Conservation (phyloP, 305 asterid genomes). For the Solanum hybrid region DNA sequence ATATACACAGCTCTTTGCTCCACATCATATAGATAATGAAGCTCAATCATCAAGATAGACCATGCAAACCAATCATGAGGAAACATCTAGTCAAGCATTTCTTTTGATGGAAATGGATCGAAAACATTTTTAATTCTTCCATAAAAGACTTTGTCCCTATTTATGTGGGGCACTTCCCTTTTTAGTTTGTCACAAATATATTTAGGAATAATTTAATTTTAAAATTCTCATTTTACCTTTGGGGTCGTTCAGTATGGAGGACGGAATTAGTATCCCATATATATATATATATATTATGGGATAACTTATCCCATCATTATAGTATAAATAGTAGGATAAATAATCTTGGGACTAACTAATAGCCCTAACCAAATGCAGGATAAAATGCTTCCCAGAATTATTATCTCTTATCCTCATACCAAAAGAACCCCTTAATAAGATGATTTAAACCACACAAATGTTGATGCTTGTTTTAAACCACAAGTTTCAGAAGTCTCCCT, state of each 20-base stretch:
- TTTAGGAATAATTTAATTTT: not conserved
- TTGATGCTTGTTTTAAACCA: not conserved
- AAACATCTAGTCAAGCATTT: not conserved
- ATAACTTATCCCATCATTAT: not conserved
- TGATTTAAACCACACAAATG: not conserved
- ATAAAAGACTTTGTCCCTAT: not conserved
- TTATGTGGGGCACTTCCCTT: not conserved
- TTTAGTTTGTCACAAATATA: not conserved
- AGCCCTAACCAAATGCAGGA: not conserved
- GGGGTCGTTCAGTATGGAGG: not conserved
- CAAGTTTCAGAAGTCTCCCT: not conserved
- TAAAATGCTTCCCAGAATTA: not conserved
- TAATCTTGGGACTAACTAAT: not conserved
- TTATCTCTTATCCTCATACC: not conserved
- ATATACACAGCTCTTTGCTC: not conserved
- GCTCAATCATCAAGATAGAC: not conserved
- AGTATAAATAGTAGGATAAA: not conserved
- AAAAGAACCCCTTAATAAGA: not conserved
- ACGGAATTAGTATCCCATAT: not conserved
- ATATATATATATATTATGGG: not conserved
- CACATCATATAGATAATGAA: not conserved
- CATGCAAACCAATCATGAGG: not conserved
- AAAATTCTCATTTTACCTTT: not conserved
- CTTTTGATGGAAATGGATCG: not conserved
- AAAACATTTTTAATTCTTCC: not conserved